Base-by-base conservation (phyloP, 306 rosid species). In the Luffa aegyptiaca region DNA sequence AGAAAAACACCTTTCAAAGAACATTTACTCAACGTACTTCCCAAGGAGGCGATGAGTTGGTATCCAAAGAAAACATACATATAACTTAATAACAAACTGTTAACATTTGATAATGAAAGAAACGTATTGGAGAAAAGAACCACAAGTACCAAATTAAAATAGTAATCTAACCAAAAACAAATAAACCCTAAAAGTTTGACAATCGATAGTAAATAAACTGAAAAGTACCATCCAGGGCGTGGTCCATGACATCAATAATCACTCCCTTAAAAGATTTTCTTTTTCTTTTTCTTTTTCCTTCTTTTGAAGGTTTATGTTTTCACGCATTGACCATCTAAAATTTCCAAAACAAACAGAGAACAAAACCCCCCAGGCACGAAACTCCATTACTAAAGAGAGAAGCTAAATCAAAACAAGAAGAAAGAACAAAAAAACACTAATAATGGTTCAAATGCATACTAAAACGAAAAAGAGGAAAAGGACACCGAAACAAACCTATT, bases 401-500 rank as follows among this genome's bases (percentile, higher is more conserved):
- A 73, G 11, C 78, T 6, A 49, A 73, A 26, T 49, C 45, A 48
- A 12, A 26, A 6, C 3, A 35, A 73, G 5, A 45, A 21, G 13
- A 31, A 61, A 20, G 13, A 26, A 12, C 0, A 8, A 46, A 45
- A 45, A 45, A 45, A 45, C 13, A 46, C 9, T 13, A 44, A 42
- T 18, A 69, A 69, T n/a, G 35, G 75, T 7, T 44, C 1, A 69
- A 69, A 69, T 42, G 16, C 33, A 39, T 41, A 2, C 14, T 18
- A 39, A 1, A 68, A 16, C 21, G 4, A 70, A 70, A 48, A 0
- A 31, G 16, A 33, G 2, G 17, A 75, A 1, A 52, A 33, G 4
- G 31, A 18, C 16, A 31, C 0, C 20, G 17, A 17, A 65, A 13
- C 8, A 7, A 64, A 92, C 98, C 97, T 90, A 77, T 80, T 81